phyloP scores from a whole-genome alignment of 345 rosid species.

The Aquilaria sinensis region DNA sequence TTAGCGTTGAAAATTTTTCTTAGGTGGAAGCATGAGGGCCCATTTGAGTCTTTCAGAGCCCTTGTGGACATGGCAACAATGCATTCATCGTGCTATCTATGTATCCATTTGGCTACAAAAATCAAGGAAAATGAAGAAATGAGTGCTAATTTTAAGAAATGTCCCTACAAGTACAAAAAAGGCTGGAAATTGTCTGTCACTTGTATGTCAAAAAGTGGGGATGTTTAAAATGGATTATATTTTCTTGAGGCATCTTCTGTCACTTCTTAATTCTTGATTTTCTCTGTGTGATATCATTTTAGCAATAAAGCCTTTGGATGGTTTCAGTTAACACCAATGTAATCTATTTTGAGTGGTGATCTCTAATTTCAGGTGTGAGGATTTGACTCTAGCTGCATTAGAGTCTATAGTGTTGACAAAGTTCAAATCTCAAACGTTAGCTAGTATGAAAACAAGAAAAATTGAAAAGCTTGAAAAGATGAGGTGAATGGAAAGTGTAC shows the following conservation, averaged over 20 bases:
- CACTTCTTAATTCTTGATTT: background rate
- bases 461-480: constrained; percentile 67
- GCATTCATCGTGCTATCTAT: constrained; percentile 93
- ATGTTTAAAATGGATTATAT: constrained; percentile 74
- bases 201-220: constrained; percentile 77
- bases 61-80: constrained; percentile 96
- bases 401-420: constrained; percentile 51
- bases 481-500: constrained; percentile 51
- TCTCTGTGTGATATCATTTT: background rate
- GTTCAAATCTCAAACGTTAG: constrained; percentile 59
- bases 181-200: constrained; percentile 64
- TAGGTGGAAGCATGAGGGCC: constrained; percentile 98
- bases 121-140: constrained; percentile 69
- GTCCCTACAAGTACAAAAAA: constrained; percentile 78
- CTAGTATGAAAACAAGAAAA: constrained; percentile 86
- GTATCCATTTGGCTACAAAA: constrained; percentile 76
- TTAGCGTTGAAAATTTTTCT: constrained; percentile 10
- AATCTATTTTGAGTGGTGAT: background rate
- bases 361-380: constrained; percentile 35
- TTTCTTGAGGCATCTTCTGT: constrained; percentile 56
- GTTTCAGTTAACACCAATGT: background rate
- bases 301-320: background rate
- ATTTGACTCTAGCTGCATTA: constrained; percentile 48
- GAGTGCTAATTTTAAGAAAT: constrained; percentile 44
- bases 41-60: constrained; percentile 90